Evolutionary conservation across 2,329 filamentous ascomycete genomes (phyloP), one percentile per base, ranked within the genome.

Genomic region (Alternaria consortialis): DNA sequence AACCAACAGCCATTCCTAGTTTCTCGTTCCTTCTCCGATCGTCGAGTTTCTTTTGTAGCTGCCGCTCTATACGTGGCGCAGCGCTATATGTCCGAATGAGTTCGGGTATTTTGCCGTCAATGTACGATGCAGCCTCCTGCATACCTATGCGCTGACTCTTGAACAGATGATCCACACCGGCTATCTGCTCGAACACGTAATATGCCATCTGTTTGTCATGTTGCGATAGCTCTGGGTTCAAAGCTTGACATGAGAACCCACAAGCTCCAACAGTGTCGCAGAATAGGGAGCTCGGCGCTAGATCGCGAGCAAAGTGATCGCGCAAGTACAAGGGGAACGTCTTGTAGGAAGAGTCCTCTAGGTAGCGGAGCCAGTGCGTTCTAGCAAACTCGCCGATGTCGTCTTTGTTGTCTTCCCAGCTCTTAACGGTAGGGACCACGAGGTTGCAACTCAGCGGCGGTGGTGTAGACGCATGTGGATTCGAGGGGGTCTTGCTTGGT

Each of bases 181-280:
- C 25, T 2, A 62, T 44, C 17, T 58, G 56, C 17, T 62, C 59
- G 39, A 62, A 62, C 2, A 62, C 31, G 15, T 31, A 57, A n/a
- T 51, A 55, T 20, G 50, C 50, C 54, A 55, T 58, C 31, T 62
- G 55, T 13, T n/a, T 48, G 4, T 55, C 55, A 7, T 62, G 29
- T 15, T 9, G 8, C 20, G 59, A 31, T 5, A 51, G 34, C 5
- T 54, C 27, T 2, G 36, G 13, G 7, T 47, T 40, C 15, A 59
- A 17, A 20, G 48, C 12, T 23, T 15, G 15, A 11, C 50, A 59
- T 8, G 29, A 44, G 15, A 46, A 32, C 12, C 31, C 32, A 29
- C 53, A 58, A 11, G 42, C 13, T 37, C 58, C 53, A 7, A 48
- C 27, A 2, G 34, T 37, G 37, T 61, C 58, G 54, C 58, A 61